These are phyloP conservation scores for Colletotrichum sidae DNA, from an alignment of 2,329 filamentous ascomycete genomes.

Conservation along the genomic window DNA sequence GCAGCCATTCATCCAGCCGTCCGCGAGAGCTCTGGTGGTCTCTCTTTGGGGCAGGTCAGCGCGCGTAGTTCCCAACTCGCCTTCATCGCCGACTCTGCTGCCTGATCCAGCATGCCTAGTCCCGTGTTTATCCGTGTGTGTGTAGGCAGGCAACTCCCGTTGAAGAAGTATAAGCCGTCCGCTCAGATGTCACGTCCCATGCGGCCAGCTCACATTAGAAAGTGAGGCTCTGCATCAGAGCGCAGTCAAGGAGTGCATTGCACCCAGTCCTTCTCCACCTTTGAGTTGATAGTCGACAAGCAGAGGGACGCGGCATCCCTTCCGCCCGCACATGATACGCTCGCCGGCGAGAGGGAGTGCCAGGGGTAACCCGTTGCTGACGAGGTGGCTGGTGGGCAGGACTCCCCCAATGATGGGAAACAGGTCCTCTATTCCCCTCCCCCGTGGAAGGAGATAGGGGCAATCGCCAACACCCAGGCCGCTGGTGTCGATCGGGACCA, in stretches of 20 bases:
- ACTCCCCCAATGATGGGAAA: slow-evolving; percentile 16
- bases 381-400: slow-evolving; percentile 20
- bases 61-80: too few species aligned
- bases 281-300: slow-evolving; percentile 1
- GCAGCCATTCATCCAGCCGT: not conserved
- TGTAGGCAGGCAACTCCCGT: slow-evolving; percentile 11
- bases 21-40: slow-evolving; percentile 1
- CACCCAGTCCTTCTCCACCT: slow-evolving; percentile 4
- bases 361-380: slow-evolving; percentile 5
- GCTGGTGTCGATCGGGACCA: slow-evolving; percentile 35
- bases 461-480: slow-evolving; percentile 30
- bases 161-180: slow-evolving; percentile 22
- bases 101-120: not conserved
- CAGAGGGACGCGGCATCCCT: slow-evolving; percentile 14
- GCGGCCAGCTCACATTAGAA: slow-evolving; percentile 23
- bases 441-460: slow-evolving; percentile 23
- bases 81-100: not conserved
- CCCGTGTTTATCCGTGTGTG: not conserved
- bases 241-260: slow-evolving; percentile 17
- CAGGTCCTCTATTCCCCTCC: not conserved
- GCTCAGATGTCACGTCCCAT: not conserved
- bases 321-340: slow-evolving; percentile 20
- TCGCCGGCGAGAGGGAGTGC: slow-evolving; percentile 17
- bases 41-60: not conserved
- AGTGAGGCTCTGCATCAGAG: slow-evolving; percentile 33